Conservation (phyloP, 345 rosid species). For the Pseudoturritis turrita region DNA sequence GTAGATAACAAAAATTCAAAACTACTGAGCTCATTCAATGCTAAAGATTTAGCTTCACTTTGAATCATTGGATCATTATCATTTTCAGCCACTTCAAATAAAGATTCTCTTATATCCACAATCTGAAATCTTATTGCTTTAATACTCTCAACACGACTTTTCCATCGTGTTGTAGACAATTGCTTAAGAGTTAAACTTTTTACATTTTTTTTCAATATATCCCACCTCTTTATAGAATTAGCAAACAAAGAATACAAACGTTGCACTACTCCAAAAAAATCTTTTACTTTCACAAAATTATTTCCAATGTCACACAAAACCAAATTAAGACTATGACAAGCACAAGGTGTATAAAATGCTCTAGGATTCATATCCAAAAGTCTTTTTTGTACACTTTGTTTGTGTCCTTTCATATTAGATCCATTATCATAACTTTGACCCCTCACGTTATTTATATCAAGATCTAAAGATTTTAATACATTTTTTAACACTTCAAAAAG, state of each 20-base stretch:
- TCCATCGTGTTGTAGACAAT: too few relatives aligned
- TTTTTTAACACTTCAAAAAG: background rate
- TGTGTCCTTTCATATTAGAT: background rate
- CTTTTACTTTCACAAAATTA: too few relatives aligned
- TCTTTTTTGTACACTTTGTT: background rate
- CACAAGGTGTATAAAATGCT: background rate
- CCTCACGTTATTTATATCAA: background rate
- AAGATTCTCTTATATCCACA: background rate
- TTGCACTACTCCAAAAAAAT: too few relatives aligned
- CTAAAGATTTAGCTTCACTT: too few relatives aligned
- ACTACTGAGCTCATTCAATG: background rate
- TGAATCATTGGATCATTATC: background rate
- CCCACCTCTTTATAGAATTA: too few relatives aligned
- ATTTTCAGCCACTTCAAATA: background rate
- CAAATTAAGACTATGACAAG: too few relatives aligned
- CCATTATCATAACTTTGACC: background rate
- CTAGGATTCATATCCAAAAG: background rate
- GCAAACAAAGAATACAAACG: too few relatives aligned
- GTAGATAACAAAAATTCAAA: background rate
- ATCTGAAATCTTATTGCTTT: background rate
- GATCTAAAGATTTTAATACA: background rate
- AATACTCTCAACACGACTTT: too few relatives aligned
- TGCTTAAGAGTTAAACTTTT: too few relatives aligned
- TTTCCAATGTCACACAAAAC: too few relatives aligned
- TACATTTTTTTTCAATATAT: too few relatives aligned